Evolutionary conservation across 139 green algal genomes (phyloP).

Genomic region (Closterium sp.): DNA sequence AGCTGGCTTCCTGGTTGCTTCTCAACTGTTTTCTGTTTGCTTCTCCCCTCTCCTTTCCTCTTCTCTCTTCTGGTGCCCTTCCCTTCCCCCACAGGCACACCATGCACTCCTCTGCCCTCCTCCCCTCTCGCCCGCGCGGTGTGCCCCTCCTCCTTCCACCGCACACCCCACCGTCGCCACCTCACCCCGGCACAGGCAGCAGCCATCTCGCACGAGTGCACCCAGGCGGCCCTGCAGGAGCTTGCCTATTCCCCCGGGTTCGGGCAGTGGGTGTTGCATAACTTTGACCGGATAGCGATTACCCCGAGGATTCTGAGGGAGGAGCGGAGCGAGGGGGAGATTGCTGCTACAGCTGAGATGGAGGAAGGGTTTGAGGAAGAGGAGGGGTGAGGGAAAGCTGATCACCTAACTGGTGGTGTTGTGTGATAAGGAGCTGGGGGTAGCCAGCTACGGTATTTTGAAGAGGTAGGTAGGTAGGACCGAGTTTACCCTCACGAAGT

Average conservation of each 20-base stretch:
- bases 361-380: neutral
- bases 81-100: neutral
- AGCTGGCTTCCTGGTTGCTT: neutral
- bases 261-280: neutral
- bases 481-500: too few relatives aligned
- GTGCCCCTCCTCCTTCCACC: slow-evolving; percentile 5
- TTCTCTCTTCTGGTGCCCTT: neutral
- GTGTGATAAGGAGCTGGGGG: too few relatives aligned
- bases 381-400: neutral
- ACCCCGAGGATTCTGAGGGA: neutral
- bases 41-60: neutral
- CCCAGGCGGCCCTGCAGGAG: neutral
- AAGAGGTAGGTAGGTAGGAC: too few relatives aligned
- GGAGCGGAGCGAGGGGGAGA: neutral
- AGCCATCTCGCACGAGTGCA: neutral
- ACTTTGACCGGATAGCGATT: neutral
- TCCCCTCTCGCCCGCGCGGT: slow-evolving; percentile 3
- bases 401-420: too few relatives aligned
- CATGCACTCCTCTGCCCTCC: neutral
- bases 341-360: neutral
- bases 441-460: too few relatives aligned
- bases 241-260: slow-evolving; percentile 31
- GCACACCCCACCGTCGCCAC: neutral
- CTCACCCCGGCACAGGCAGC: neutral
- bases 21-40: neutral